phyloP scores from a whole-genome alignment of 1,139 yeast genomes.

The Yamadazyma pseudoaaseri region DNA sequence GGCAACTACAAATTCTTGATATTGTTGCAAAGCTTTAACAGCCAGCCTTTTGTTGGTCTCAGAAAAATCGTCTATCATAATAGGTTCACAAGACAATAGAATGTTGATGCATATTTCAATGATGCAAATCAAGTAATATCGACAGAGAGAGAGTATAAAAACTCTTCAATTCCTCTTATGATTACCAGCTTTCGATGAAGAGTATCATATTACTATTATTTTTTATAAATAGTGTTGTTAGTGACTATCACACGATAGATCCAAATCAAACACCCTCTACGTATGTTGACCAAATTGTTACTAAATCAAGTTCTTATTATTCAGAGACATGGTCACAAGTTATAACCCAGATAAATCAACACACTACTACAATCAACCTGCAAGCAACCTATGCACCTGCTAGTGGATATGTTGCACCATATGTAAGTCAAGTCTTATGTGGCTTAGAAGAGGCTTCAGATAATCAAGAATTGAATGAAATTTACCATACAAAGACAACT shows the following conservation, averaged over 20 bases:
- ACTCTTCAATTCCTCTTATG: too few species aligned
- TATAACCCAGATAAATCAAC: conserved; percentile 2
- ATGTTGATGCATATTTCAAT: too few species aligned
- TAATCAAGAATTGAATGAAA: conserved; percentile 4
- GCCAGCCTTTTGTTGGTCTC: not conserved
- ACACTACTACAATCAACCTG: conserved; percentile 1
- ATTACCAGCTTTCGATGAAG: too few species aligned
- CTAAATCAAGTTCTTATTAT: conserved; percentile 1
- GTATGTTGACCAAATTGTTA: not conserved
- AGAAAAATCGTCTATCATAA: not conserved
- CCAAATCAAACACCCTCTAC: conserved; percentile 4
- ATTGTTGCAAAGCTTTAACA: too few species aligned
- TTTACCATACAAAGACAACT: conserved; percentile 8
- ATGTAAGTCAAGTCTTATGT: conserved; percentile 6
- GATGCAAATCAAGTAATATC: too few species aligned
- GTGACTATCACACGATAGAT: conserved; percentile 3
- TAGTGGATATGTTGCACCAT: conserved; percentile 3
- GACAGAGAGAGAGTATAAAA: too few species aligned
- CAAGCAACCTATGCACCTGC: conserved; percentile 1
- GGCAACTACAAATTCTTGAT: too few species aligned
- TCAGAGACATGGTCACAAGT: conserved; percentile 4
- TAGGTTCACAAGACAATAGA: not conserved
- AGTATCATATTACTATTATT: conserved; percentile 1
- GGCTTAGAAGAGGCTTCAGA: conserved; percentile 5
- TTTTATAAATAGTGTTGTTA: not conserved